phyloP scores from a whole-genome alignment of 2,329 filamentous ascomycete species.

The Hypoxylon sp. region DNA sequence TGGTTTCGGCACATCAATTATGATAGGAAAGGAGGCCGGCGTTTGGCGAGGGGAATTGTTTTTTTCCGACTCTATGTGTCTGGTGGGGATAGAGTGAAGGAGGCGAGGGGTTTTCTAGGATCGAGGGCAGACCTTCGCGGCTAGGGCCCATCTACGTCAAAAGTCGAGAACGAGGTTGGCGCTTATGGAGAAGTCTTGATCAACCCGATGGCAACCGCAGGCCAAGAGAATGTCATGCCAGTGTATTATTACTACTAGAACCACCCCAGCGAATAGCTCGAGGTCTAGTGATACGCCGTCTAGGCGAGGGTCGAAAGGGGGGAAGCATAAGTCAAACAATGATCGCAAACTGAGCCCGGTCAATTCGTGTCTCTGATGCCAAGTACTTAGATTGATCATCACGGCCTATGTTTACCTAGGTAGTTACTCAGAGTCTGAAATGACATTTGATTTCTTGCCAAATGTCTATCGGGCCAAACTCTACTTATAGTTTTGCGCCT shows the following conservation, averaged over 20 bases:
- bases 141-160: constrained; percentile 15
- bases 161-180: constrained; percentile 15
- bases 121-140: constrained; percentile 13
- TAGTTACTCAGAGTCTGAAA: neutral
- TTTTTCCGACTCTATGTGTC: constrained; percentile 46
- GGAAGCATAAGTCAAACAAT: constrained; percentile 29
- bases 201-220: constrained; percentile 20
- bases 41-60: constrained; percentile 47
- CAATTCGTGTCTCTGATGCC: neutral
- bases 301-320: constrained; percentile 26
- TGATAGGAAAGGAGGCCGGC: constrained; percentile 51
- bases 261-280: constrained; percentile 17
- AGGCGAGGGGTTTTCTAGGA: constrained; percentile 26
- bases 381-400: neutral
- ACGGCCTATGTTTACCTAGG: neutral
- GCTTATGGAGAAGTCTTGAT: constrained; percentile 26
- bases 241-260: constrained; percentile 43
- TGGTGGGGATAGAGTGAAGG: constrained; percentile 45
- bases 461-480: neutral
- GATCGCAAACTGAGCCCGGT: neutral
- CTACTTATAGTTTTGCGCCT: constrained; percentile 59
- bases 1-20: constrained; percentile 46
- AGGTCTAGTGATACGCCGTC: constrained; percentile 24
- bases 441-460: neutral
- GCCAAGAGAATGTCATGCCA: constrained; percentile 39